Conservation (phyloP, 1,284 basidiomycete genomes). For the Ceratobasidium sp. region DNA sequence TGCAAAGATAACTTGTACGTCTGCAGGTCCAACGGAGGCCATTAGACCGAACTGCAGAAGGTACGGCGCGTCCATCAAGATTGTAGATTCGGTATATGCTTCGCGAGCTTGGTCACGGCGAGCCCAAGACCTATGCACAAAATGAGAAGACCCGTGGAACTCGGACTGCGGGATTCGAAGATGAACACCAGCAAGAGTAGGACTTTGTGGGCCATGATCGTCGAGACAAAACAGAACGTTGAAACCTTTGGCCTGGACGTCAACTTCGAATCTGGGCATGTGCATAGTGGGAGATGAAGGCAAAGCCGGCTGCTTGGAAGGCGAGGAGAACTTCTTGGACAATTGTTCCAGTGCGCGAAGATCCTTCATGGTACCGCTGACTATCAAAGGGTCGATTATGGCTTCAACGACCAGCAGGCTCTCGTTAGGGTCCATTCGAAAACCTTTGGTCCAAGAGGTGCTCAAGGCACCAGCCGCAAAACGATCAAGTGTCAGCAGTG, state of each 20-base stretch:
- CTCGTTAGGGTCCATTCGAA: constrained; percentile 68
- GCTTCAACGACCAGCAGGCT: constrained; percentile 68
- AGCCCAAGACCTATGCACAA: constrained; percentile 20
- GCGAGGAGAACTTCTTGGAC: constrained; percentile 51
- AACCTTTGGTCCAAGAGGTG: constrained; percentile 23
- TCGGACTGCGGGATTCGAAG: constrained; percentile 43
- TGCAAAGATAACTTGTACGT: constrained; percentile 33
- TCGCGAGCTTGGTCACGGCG: constrained; percentile 37
- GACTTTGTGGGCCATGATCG: constrained; percentile 39
- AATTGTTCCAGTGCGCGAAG: constrained; percentile 61
- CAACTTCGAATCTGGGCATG: constrained; percentile 68
- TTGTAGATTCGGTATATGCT: constrained; percentile 2
- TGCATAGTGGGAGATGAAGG: constrained; percentile 21
- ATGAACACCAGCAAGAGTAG: constrained; percentile 34
- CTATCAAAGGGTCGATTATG: constrained; percentile 63
- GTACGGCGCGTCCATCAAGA: constrained; percentile 35
- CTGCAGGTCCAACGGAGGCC: constrained; percentile 20
- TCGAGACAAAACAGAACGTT: constrained; percentile 41
- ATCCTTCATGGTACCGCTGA: constrained; percentile 68
- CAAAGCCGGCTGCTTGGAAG: constrained; percentile 57
- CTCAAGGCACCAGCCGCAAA: constrained; percentile 53
- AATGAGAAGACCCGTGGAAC: constrained; percentile 31
- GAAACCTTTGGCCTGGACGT: constrained; percentile 53
- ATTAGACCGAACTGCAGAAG: constrained; percentile 16
- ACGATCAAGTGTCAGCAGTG: constrained; percentile 64